Evolutionary conservation across 148 eudicot genomes (phyloP).

Genomic region (Vaccinium myrtillus): DNA sequence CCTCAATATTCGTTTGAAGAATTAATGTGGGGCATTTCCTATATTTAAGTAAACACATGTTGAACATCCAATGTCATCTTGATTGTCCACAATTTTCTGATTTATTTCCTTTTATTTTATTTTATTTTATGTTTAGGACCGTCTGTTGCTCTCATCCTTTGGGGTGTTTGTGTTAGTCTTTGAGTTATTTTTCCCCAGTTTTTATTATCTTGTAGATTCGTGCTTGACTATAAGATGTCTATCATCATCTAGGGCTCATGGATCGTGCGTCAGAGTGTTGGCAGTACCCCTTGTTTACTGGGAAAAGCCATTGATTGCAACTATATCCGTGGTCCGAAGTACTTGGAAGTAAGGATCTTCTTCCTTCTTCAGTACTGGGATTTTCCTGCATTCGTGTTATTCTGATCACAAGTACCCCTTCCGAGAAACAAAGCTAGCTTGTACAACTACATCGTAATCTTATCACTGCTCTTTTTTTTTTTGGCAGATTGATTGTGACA

Average conservation of each 20-base stretch:
- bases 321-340: slow-evolving; percentile 87
- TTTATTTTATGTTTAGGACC: not conserved
- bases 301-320: slow-evolving; percentile 98
- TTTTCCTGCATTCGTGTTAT: not conserved
- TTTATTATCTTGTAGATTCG: not conserved
- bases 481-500: slow-evolving; percentile 89
- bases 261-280: slow-evolving; percentile 99
- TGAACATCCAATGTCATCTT: not conserved
- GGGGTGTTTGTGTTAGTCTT: not conserved
- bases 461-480: not conserved
- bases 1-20: too few relatives aligned
- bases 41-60: not conserved
- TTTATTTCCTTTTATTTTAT: too few relatives aligned
- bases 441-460: not conserved
- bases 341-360: slow-evolving; percentile 67
- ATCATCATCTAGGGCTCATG: slow-evolving; percentile 82
- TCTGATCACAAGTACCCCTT: not conserved
- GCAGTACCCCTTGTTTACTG: slow-evolving; percentile 92
- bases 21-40: too few relatives aligned
- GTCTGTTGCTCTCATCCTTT: not conserved
- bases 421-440: slow-evolving; percentile 2
- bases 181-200: not conserved
- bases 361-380: slow-evolving; percentile 4
- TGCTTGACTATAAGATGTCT: not conserved
- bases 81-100: not conserved